Conservation (phyloP, 495 filamentous ascomycete genomes). For the Wilcoxina mikolae region DNA sequence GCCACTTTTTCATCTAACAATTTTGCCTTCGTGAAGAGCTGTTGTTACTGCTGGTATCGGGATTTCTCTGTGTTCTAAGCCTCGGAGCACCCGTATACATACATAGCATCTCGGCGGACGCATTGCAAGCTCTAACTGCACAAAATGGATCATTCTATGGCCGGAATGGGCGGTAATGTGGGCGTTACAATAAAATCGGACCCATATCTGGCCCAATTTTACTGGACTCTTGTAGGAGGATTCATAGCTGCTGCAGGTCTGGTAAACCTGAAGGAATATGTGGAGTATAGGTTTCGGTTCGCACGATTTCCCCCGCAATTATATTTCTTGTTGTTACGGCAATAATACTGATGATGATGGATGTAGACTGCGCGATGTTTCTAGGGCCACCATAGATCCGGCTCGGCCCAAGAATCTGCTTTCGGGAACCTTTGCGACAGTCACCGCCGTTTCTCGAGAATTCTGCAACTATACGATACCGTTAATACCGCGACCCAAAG, state of each 20-base stretch:
- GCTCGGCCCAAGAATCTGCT: conserved; percentile 49
- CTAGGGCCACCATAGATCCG: conserved; percentile 31
- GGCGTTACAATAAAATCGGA: not conserved
- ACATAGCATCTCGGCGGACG: no score
- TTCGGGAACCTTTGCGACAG: conserved; percentile 45
- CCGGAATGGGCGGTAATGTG: no score
- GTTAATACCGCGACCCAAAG: conserved; percentile 12
- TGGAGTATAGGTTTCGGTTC: conserved; percentile 38
- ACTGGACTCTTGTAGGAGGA: conserved; percentile 48
- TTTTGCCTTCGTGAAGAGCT: no score
- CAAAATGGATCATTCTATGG: no score
- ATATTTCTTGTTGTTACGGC: not conserved
- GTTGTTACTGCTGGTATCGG: no score
- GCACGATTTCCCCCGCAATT: not conserved
- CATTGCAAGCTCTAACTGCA: no score
- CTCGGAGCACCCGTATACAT: no score
- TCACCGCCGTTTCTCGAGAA: conserved; percentile 54
- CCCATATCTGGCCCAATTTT: conserved; percentile 38
- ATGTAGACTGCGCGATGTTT: not conserved
- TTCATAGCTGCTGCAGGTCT: conserved; percentile 39
- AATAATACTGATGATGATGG: not conserved
- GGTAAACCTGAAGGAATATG: conserved; percentile 36
- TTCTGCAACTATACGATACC: conserved; percentile 48
- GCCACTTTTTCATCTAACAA: no score
- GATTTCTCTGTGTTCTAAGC: no score